These are phyloP conservation scores for Tylopilus plumbeoviolaceoides DNA, from an alignment of 768 basidiomycete genomes.

Conservation along the genomic window DNA sequence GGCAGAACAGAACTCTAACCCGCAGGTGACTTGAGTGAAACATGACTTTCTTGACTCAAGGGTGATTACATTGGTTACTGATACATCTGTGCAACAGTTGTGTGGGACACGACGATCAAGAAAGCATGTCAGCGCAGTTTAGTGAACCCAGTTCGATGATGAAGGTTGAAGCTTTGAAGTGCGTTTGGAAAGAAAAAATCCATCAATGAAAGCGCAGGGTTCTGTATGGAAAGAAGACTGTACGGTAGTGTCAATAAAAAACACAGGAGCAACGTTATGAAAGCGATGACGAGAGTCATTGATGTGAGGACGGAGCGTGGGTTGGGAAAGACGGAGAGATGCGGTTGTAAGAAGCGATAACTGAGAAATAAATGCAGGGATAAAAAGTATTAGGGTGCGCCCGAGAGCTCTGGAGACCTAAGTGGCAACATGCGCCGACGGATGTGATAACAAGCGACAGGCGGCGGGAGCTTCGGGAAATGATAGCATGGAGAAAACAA, in stretches of 20 bases:
- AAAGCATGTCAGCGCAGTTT: conserved; percentile 8
- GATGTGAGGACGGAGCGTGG: background rate
- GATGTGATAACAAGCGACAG: too few relatives aligned
- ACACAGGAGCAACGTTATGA: background rate
- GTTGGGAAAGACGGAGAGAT: background rate
- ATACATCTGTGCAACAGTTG: conserved; percentile 3
- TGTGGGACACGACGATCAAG: background rate
- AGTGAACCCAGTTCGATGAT: conserved; percentile 8
- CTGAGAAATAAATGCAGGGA: conserved; percentile 18
- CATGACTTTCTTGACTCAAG: background rate
- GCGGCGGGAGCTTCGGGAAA: background rate
- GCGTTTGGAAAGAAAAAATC: background rate
- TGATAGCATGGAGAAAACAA: conserved; percentile 14
- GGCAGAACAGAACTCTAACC: background rate
- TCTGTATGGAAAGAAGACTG: background rate
- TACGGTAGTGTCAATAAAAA: conserved; percentile 4
- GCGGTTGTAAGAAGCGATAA: conserved; percentile 7
- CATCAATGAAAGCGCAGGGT: background rate
- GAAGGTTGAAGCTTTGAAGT: background rate
- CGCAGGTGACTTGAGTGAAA: background rate
- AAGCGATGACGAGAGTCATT: background rate
- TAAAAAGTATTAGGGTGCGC: conserved; percentile 5
- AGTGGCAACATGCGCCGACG: background rate
- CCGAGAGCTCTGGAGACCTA: background rate
- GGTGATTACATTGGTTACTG: background rate